Conservation (phyloP, 768 basidiomycete genomes). For the Russula abietina region DNA sequence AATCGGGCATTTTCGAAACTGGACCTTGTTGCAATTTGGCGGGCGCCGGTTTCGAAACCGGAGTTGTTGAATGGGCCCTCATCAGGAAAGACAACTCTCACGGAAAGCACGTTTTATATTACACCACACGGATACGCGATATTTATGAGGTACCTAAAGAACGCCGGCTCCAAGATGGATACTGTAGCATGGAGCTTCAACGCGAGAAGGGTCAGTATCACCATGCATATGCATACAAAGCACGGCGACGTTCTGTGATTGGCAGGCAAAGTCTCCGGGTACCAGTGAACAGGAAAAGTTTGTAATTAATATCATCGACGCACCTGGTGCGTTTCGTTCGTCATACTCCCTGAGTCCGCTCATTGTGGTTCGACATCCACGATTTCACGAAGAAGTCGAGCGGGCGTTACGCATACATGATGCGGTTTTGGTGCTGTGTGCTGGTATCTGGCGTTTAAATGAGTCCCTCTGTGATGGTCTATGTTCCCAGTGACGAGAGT, state of each 20-base stretch:
- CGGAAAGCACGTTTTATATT: conserved; percentile 92
- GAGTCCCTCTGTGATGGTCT: too few relatives aligned
- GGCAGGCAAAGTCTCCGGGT: conserved; percentile 64
- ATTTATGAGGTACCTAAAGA: conserved; percentile 99
- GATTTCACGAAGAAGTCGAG: conserved; percentile 99
- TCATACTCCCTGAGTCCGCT: background rate
- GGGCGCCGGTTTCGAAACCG: too few relatives aligned
- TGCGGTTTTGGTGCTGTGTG: conserved; percentile 92
- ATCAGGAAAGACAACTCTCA: conserved; percentile 97
- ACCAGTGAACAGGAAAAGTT: conserved; percentile 74
- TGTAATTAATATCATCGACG: conserved; percentile 97
- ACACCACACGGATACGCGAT: conserved; percentile 90
- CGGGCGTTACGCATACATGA: conserved; percentile 93
- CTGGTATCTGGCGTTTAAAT: too few relatives aligned
- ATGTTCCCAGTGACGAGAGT: too few relatives aligned
- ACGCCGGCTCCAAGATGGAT: conserved; percentile 99
- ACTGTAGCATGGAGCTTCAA: conserved; percentile 98
- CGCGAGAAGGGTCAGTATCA: conserved; percentile 99
- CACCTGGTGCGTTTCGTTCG: conserved; percentile 60
- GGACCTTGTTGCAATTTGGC: too few relatives aligned
- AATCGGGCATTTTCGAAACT: too few relatives aligned
- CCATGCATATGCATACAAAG: too few relatives aligned
- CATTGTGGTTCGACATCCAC: conserved; percentile 3
- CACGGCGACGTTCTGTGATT: conserved; percentile 97
- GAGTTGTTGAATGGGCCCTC: too few relatives aligned